Evolutionary conservation across 805 yeast genomes (phyloP), one percentile per base, ranked within the genome.

Genomic region (Kodamaea jinghongensis): DNA sequence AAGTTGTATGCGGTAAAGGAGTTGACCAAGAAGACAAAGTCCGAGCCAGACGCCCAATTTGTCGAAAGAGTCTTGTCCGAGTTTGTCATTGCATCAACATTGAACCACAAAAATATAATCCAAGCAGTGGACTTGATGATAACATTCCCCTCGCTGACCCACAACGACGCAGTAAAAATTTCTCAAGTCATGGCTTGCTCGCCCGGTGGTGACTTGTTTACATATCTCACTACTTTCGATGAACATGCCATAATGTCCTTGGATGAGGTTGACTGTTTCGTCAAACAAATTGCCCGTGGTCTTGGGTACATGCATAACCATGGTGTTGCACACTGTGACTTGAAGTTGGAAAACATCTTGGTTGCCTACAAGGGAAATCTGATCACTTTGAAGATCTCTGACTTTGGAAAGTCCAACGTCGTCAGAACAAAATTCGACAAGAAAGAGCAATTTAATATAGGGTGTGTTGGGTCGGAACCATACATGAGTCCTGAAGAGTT

Each of bases 401-500:
- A 90, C 59, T 90, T 90, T 60, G 97, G 97, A 17, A 87, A 91
- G 35, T 83, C 95, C 34, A 90, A 86, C 43, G 96, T 93, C 23
- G 86, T 90, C 60, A 79, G 86, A 47, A 88, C 96, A 39, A 87
- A 89, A 3, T 90, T 96, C 95, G 96, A 87, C 52, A 71, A 70
- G 40, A 17, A 40, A 4, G 69, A 64, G 34, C 70, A 63, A 34
- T 41, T 49, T 5, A 75, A 82, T 25, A 61, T 68, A 15, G 95
- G 96, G n/a, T 68, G 70, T 3, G 78, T 90, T 53, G 97, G 97
- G 2, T 83, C 95, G 1, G 91, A 81, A 43, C 93, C 96, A 1
- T 90, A 87, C 61, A 87, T 88, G 58, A 86, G 96, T 0, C 97
- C 97, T 0, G 97, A 89, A 55, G 96, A 90, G 60, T 85, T 77